Conservation (phyloP, 2,329 filamentous ascomycete species). For the Claviceps purpurea region DNA sequence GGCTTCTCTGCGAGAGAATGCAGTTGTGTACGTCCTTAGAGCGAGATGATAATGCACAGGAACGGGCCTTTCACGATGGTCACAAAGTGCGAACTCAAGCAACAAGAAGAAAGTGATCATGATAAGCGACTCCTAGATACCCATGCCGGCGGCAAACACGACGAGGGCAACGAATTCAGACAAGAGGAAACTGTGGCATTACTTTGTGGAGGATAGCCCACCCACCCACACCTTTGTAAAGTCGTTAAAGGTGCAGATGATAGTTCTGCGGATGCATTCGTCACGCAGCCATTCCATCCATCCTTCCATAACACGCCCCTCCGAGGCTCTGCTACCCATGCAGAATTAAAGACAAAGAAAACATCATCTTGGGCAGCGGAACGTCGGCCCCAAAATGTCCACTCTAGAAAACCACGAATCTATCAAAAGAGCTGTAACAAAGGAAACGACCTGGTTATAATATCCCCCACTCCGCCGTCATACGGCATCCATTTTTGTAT, state of each 20-base stretch:
- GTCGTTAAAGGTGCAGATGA: slow-evolving; percentile 23
- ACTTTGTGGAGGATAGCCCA: slow-evolving; percentile 25
- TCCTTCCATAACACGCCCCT: slow-evolving; percentile 12
- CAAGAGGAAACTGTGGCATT: slow-evolving; percentile 25
- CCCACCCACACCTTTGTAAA: slow-evolving; percentile 21
- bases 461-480: slow-evolving; percentile 6
- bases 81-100: no score
- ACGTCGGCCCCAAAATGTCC: slow-evolving; percentile 9
- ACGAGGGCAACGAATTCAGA: slow-evolving; percentile 13
- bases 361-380: not conserved
- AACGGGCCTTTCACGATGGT: no score
- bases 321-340: slow-evolving; percentile 16
- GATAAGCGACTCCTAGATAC: slow-evolving; percentile 24
- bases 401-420: slow-evolving; percentile 26
- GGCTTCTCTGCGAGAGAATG: no score
- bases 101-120: slow-evolving; percentile 14
- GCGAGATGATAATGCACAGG: no score
- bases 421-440: slow-evolving; percentile 24
- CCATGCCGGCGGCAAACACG: slow-evolving; percentile 16
- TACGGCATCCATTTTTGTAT: not conserved
- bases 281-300: slow-evolving; percentile 22
- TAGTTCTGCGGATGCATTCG: slow-evolving; percentile 13
- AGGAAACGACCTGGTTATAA: slow-evolving; percentile 18
- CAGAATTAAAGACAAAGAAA: slow-evolving; percentile 1
- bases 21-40: no score